A percentile compares a stretch with the other conserved stretches of the same genome.
These are phyloP conservation scores for Endothia cerciana DNA, from an alignment of 2,329 filamentous ascomycete genomes.

Conservation along the genomic window DNA sequence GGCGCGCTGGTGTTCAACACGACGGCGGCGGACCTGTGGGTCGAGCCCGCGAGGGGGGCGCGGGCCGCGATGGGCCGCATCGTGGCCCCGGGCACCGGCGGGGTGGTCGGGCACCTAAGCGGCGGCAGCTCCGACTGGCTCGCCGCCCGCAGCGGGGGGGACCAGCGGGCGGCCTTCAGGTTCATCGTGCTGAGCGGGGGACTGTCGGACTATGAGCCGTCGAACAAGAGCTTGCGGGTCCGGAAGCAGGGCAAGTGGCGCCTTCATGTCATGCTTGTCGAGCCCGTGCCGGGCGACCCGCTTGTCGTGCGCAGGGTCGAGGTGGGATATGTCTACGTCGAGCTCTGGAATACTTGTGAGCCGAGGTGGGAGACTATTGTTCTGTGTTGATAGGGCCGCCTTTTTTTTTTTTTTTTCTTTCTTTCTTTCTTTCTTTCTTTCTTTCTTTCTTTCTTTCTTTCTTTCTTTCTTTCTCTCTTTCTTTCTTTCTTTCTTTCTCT, in stretches of 20 bases:
- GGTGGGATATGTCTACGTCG: slow-evolving; percentile 6
- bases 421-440: too few species aligned
- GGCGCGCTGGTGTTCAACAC: slow-evolving; percentile 9
- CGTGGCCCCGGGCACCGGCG: slow-evolving; percentile 1
- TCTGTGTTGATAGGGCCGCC: neutral
- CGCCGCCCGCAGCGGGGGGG: neutral
- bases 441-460: neutral
- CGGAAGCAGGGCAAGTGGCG: neutral
- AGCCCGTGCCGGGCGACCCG: slow-evolving; percentile 2
- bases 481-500: neutral
- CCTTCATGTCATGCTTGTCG: slow-evolving; percentile 6
- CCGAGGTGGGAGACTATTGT: slow-evolving; percentile 13
- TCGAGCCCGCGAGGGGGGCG: neutral
- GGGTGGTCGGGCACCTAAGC: neutral
- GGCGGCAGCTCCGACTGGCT: neutral
- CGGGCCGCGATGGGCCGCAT: neutral
- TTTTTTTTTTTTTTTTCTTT: too few species aligned
- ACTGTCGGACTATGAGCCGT: neutral
- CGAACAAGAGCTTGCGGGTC: neutral
- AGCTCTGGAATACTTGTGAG: neutral
- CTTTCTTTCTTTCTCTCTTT: neutral
- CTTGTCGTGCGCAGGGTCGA: slow-evolving; percentile 10
- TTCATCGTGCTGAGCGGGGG: slow-evolving; percentile 5
- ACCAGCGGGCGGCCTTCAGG: neutral
- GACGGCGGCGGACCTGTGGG: slow-evolving; percentile 7